Evolutionary conservation across 208 protist species (phyloP).

Genomic region (Leishmania gerbilli): DNA sequence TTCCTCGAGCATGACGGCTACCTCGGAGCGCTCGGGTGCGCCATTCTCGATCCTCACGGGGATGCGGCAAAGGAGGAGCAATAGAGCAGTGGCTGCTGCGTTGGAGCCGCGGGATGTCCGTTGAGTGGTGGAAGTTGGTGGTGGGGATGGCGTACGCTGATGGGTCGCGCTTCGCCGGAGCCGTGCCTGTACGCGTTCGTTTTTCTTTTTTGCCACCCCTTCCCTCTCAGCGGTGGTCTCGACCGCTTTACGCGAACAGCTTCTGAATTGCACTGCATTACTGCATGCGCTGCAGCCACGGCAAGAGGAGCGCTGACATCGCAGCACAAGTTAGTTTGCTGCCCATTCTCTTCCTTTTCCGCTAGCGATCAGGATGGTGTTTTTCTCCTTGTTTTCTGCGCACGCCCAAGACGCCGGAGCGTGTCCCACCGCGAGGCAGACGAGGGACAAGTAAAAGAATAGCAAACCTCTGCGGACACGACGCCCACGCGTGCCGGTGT

Average conservation of each 20-base stretch:
- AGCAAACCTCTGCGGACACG: background rate
- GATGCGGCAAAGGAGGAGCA: background rate
- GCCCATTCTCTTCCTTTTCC: background rate
- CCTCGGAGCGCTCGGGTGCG: conserved; percentile 92
- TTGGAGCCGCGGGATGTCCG: background rate
- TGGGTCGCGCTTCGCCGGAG: background rate
- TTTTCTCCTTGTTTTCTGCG: background rate
- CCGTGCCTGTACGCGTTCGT: background rate
- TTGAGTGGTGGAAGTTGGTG: background rate
- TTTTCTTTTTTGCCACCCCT: background rate
- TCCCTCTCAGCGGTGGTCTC: background rate
- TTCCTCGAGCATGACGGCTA: conserved; percentile 97
- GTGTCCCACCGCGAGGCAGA: background rate
- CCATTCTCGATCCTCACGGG: conserved; percentile 35
- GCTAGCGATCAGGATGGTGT: background rate
- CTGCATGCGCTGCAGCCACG: background rate
- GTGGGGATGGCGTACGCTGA: background rate
- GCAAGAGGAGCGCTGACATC: background rate
- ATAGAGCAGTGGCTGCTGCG: background rate
- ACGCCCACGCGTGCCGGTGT: background rate
- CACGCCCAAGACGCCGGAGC: background rate
- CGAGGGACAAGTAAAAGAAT: background rate
- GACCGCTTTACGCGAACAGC: background rate
- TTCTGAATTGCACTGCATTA: background rate
- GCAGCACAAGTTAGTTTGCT: background rate